Conservation (phyloP, 2,329 filamentous ascomycete species). For the Calycina herbarum region DNA sequence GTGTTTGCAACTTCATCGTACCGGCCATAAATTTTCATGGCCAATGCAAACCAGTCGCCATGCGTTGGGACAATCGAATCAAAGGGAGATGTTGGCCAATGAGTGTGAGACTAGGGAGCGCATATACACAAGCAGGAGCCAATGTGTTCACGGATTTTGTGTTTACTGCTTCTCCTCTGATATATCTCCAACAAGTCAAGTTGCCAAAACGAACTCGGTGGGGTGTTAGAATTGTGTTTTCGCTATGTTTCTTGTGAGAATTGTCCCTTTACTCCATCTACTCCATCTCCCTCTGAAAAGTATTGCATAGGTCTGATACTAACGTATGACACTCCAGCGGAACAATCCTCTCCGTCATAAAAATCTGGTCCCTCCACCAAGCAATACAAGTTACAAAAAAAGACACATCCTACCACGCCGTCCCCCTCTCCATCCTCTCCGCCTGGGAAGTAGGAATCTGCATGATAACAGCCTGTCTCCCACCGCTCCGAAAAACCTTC, state of each 20-base stretch:
- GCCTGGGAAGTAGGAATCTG: slow-evolving; percentile 1
- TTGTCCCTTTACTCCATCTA: neutral
- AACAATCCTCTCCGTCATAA: neutral
- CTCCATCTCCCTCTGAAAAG: neutral
- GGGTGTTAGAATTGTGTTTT: slow-evolving; percentile 6
- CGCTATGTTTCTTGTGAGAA: neutral
- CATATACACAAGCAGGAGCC: slow-evolving; percentile 3
- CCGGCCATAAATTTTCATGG: neutral
- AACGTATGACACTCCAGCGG: neutral
- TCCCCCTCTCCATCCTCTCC: slow-evolving; percentile 3
- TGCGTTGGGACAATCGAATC: slow-evolving; percentile 5
- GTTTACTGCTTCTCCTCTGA: slow-evolving; percentile 4
- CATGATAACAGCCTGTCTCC: slow-evolving; percentile 7
- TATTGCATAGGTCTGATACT: neutral
- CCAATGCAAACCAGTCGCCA: neutral
- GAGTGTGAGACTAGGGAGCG: neutral
- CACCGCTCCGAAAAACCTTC: slow-evolving; percentile 8
- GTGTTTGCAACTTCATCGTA: slow-evolving; percentile 3
- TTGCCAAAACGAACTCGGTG: slow-evolving; percentile 4
- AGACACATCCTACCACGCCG: neutral
- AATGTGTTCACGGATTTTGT: slow-evolving; percentile 8
- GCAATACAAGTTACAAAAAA: neutral
- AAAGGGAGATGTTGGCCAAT: slow-evolving; percentile 4
- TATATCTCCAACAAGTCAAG: slow-evolving; percentile 5
- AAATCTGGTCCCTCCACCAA: neutral